phyloP scores from a whole-genome alignment of 1,139 yeast genomes.

The Trichomonascaceae sp. region DNA sequence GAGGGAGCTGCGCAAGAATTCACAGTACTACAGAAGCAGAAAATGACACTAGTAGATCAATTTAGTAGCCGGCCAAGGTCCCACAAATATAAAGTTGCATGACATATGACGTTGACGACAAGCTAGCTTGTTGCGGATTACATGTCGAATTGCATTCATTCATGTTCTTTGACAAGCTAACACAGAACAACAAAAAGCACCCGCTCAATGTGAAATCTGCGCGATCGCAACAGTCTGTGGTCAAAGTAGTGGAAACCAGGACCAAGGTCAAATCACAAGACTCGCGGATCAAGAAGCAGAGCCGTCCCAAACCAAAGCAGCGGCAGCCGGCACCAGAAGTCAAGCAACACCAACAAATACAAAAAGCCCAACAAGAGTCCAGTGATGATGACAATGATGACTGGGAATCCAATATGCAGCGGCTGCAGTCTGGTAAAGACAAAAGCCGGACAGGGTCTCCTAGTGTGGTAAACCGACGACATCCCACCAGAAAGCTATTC shows the following conservation, averaged over 20 bases:
- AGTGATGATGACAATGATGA: constrained; percentile 7
- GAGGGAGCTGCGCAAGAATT: too few relatives aligned
- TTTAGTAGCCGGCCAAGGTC: too few relatives aligned
- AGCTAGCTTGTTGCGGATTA: too few relatives aligned
- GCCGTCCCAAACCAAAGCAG: constrained; percentile 1
- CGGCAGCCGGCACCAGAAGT: constrained; percentile 1
- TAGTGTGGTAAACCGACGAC: constrained; percentile 5
- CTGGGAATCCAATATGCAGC: constrained; percentile 10
- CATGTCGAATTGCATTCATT: too few relatives aligned
- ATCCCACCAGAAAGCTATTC: constrained; percentile 1
- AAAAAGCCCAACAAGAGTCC: constrained; percentile 3
- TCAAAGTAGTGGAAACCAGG: neutral
- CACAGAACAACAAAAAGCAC: neutral
- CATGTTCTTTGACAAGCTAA: neutral
- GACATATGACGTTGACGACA: too few relatives aligned
- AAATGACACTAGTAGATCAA: too few relatives aligned
- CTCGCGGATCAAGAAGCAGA: neutral
- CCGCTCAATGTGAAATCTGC: neutral
- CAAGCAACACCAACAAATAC: too few relatives aligned
- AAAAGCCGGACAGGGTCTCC: constrained; percentile 4
- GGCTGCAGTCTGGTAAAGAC: too few relatives aligned
- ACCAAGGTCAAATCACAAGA: neutral
- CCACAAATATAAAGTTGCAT: too few relatives aligned
- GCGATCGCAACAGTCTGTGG: neutral
- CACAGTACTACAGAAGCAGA: too few relatives aligned